Evolutionary conservation across 2,329 filamentous ascomycete species (phyloP), one percentile per base, ranked within the genome.

Genomic region (Neonectria punicea): DNA sequence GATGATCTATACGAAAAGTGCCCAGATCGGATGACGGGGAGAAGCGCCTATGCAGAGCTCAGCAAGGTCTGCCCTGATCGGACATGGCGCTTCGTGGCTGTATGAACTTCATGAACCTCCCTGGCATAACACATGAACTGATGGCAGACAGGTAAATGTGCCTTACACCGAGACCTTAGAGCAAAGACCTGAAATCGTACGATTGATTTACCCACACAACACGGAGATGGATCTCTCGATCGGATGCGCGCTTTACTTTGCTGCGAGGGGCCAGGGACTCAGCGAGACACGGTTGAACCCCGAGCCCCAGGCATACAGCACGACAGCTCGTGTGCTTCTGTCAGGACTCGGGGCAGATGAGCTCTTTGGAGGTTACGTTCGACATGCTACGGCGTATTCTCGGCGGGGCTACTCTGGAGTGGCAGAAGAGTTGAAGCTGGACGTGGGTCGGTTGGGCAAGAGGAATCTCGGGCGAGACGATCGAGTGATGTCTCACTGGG

Each of bases 181-280:
- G 2, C 92, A 97, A 73, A 89, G 93, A 66, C 74, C 85, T 3
- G 85, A 85, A 28, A 87, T 99, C 20, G 86, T 94, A 41, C 85
- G 88, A 2, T 83, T 99, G 18, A 98, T 99, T 77, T 86, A 92
- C 71, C 96, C 96, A 0, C 96, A 99, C 79, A 95, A 97, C 70
- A 99, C 96, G 0, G 96, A 99, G 79, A 99, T 99, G 96, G 96
- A 99, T 74, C 84, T 99, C 1, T 99, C 96, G 4, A 99, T 99
- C 72, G 92, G 93, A 0, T 91, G 88, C 72, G 96, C 96, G 0
- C 84, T 99, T n/a, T 98, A 98, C 78, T 99, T 99, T 81, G 94
- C 96, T 6, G 90, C 95, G 0, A 87, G 93, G 43, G 95, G 94
- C 1, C 78, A 81, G 55, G 93, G 91, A 0, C 69, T 77, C 18